Evolutionary conservation across 768 basidiomycete species (phyloP).

Genomic region (Lactarius vividus): DNA sequence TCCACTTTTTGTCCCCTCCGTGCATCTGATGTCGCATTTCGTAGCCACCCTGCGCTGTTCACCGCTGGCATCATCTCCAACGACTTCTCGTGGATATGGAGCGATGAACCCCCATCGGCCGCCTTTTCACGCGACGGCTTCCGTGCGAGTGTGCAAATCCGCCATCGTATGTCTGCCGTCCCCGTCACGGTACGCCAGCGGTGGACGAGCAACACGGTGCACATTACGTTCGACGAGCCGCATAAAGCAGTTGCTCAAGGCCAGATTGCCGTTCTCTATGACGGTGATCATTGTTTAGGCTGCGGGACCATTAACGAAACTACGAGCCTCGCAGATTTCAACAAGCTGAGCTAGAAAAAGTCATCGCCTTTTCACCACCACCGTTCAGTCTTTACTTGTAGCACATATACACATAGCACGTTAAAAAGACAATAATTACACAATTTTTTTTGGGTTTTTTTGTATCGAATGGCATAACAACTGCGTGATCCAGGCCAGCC

Average conservation of each 20-base stretch:
- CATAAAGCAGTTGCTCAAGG: slow-evolving; percentile 73
- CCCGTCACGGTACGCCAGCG: slow-evolving; percentile 28
- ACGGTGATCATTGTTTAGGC: slow-evolving; percentile 77
- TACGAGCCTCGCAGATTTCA: background rate
- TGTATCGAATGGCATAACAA: slow-evolving; percentile 8
- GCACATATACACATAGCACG: background rate
- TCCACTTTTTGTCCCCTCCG: background rate
- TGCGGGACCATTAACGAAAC: slow-evolving; percentile 60
- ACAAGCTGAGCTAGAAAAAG: background rate
- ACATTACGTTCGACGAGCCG: slow-evolving; percentile 56
- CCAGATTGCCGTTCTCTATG: slow-evolving; percentile 75
- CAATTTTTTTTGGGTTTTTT: background rate
- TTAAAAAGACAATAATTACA: background rate
- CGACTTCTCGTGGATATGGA: slow-evolving; percentile 79
- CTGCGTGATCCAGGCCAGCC: slow-evolving; percentile 6
- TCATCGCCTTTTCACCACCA: background rate
- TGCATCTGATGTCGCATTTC: background rate
- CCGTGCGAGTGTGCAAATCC: slow-evolving; percentile 53
- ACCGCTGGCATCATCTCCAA: slow-evolving; percentile 36
- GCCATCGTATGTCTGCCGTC: slow-evolving; percentile 64
- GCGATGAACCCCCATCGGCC: slow-evolving; percentile 48
- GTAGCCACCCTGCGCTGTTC: slow-evolving; percentile 60
- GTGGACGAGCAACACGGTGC: slow-evolving; percentile 29
- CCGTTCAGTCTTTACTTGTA: background rate
- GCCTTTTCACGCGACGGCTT: slow-evolving; percentile 46